Percentiles rank a stretch among this genome's conserved stretches.
Evolutionary conservation across 495 filamentous ascomycete species (phyloP).

Genomic region (Astrothelium macrocarpum): DNA sequence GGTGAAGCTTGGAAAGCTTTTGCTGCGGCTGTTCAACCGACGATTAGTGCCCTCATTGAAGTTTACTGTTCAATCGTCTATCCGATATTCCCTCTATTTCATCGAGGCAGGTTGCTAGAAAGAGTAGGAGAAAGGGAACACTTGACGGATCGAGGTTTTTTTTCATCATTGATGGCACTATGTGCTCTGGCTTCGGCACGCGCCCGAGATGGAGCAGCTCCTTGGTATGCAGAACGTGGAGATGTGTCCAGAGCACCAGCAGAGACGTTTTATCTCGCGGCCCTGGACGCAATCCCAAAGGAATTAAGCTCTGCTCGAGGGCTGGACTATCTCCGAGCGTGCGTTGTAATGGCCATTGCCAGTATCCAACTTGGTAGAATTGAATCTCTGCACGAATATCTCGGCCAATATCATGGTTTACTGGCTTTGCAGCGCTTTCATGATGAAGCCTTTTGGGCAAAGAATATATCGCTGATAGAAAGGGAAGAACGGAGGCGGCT

Average conservation of each 20-base stretch:
- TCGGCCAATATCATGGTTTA: slow-evolving; percentile 40
- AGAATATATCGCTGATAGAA: slow-evolving; percentile 35
- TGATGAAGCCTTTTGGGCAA: slow-evolving; percentile 43
- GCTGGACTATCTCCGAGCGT: slow-evolving; percentile 39
- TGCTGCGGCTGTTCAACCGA: slow-evolving; percentile 26
- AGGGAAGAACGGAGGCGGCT: slow-evolving; percentile 40
- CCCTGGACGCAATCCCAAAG: slow-evolving; percentile 34
- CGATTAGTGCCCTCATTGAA: slow-evolving; percentile 32
- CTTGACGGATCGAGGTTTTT: slow-evolving; percentile 35
- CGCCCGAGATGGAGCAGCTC: slow-evolving; percentile 39
- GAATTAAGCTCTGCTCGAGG: slow-evolving; percentile 32
- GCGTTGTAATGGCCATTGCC: slow-evolving; percentile 38
- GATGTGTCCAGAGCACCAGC: slow-evolving; percentile 21
- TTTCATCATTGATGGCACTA: slow-evolving; percentile 42
- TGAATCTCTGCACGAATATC: slow-evolving; percentile 39
- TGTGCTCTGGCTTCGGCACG: slow-evolving; percentile 40
- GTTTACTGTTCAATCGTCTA: slow-evolving; percentile 40
- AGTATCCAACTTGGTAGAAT: slow-evolving; percentile 41
- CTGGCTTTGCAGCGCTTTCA: slow-evolving; percentile 38
- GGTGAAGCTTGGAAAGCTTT: slow-evolving; percentile 27
- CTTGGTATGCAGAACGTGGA: background rate
- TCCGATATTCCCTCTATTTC: slow-evolving; percentile 42
- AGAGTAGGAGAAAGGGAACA: slow-evolving; percentile 34
- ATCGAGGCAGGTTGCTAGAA: slow-evolving; percentile 34
- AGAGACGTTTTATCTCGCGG: slow-evolving; percentile 41